Evolutionary conservation across 2,329 filamentous ascomycete species (phyloP).

Genomic region (Fusarium zealandicum): DNA sequence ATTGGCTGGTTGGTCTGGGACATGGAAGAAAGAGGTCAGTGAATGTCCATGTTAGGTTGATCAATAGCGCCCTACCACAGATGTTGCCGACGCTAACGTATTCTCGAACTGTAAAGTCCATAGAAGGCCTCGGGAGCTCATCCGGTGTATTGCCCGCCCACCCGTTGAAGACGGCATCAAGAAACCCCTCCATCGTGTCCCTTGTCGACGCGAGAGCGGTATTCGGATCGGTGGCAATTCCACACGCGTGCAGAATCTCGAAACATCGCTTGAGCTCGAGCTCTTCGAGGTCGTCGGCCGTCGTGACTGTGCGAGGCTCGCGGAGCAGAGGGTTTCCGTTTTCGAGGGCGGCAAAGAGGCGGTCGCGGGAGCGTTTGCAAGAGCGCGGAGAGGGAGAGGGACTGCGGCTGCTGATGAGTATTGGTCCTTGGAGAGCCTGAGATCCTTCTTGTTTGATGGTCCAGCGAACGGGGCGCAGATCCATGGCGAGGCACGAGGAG

Average conservation of each 20-base stretch:
- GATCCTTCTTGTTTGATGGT: slow-evolving; percentile 9
- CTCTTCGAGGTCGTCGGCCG: slow-evolving; percentile 40
- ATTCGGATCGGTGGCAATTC: slow-evolving; percentile 35
- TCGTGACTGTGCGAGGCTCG: slow-evolving; percentile 28
- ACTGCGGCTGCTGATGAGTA: slow-evolving; percentile 24
- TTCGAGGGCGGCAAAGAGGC: slow-evolving; percentile 40
- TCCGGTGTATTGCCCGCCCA: slow-evolving; percentile 33
- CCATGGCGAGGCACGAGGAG: slow-evolving; percentile 3
- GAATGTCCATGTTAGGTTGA: background rate
- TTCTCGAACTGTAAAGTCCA: slow-evolving; percentile 44
- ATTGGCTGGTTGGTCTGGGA: slow-evolving; percentile 23
- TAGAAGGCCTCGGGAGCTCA: slow-evolving; percentile 29
- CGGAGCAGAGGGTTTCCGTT: slow-evolving; percentile 28
- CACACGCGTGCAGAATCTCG: slow-evolving; percentile 46
- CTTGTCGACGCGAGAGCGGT: slow-evolving; percentile 37
- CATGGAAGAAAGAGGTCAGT: background rate
- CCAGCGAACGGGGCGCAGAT: background rate
- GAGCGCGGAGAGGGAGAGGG: slow-evolving; percentile 25
- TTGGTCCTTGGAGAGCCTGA: background rate
- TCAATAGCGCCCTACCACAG: slow-evolving; percentile 37
- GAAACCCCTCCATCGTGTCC: slow-evolving; percentile 44
- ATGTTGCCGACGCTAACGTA: slow-evolving; percentile 39
- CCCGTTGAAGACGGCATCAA: slow-evolving; percentile 43
- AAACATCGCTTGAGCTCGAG: slow-evolving; percentile 43
- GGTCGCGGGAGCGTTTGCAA: slow-evolving; percentile 24